Conservation (phyloP, 2,329 filamentous ascomycete species). For the Endocalyx cinctus region DNA sequence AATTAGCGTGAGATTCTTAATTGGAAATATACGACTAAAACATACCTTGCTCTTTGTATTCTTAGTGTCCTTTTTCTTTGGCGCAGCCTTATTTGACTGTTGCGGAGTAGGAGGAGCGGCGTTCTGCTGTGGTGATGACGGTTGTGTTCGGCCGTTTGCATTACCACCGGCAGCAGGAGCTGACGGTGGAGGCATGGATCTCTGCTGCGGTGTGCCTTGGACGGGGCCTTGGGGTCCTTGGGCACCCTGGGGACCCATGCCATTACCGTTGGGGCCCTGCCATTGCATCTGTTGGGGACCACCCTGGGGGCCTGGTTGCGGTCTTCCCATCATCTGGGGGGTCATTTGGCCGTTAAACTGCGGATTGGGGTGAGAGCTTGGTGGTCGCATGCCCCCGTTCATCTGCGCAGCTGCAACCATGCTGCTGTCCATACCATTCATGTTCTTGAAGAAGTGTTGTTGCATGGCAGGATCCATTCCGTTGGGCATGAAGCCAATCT, state of each 20-base stretch:
- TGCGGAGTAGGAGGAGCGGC: constrained; percentile 73
- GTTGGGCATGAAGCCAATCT: constrained; percentile 59
- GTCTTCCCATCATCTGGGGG: constrained; percentile 53
- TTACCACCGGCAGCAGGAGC: constrained; percentile 45
- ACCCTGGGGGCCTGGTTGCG: constrained; percentile 27
- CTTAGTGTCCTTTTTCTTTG: constrained; percentile 72
- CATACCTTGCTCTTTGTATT: constrained; percentile 64
- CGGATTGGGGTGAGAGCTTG: constrained; percentile 59
- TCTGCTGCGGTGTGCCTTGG: constrained; percentile 69
- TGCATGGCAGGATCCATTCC: constrained; percentile 59
- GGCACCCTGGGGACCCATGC: constrained; percentile 37
- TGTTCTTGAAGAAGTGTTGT: constrained; percentile 55
- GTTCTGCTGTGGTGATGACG: constrained; percentile 59
- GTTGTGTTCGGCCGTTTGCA: constrained; percentile 49
- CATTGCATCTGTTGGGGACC: constrained; percentile 44
- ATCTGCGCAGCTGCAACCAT: constrained; percentile 50
- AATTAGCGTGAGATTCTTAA: no score
- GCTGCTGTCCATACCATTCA: constrained; percentile 48
- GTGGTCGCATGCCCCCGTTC: constrained; percentile 63
- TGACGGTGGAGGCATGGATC: constrained; percentile 64
- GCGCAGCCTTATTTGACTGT: constrained; percentile 66
- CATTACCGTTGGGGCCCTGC: constrained; percentile 39
- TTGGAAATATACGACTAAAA: no score
- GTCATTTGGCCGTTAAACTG: constrained; percentile 54
- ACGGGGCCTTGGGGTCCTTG: constrained; percentile 43